Evolutionary conservation across 371 early-diverging fungal species (phyloP).

Genomic region (Funneliformis caledonium): DNA sequence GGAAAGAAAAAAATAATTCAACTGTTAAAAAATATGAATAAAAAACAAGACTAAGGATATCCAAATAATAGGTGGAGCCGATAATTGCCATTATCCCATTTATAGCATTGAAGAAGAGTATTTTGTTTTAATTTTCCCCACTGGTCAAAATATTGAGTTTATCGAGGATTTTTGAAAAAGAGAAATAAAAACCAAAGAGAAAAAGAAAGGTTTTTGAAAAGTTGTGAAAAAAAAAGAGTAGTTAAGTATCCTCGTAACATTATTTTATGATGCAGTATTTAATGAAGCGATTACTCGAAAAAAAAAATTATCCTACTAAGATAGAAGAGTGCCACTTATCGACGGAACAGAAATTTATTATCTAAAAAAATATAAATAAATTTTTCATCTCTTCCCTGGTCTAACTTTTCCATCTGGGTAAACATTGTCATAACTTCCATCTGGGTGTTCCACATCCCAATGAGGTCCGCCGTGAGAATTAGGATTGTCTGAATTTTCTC

Average conservation of each 20-base stretch:
- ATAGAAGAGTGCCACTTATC: neutral
- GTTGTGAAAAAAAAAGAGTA: neutral
- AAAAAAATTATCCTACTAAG: neutral
- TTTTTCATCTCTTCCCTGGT: neutral
- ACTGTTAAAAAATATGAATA: no score
- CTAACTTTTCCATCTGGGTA: neutral
- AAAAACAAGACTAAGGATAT: no score
- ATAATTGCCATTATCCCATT: neutral
- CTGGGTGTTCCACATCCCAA: neutral
- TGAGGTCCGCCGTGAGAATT: conserved; percentile 6
- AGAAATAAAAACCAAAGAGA: no score
- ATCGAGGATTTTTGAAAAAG: neutral
- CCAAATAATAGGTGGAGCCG: neutral
- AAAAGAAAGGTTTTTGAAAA: neutral
- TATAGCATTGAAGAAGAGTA: neutral
- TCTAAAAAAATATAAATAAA: neutral
- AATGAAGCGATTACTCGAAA: neutral
- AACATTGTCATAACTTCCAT: neutral
- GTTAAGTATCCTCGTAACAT: neutral
- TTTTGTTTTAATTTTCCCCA: neutral
- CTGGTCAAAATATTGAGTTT: neutral
- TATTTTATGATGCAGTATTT: neutral
- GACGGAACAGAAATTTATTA: neutral
- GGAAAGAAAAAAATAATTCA: no score
- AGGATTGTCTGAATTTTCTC: neutral